These are phyloP conservation scores for Rhizopogon salebrosus DNA, from an alignment of 768 basidiomycete species.

Conservation along the genomic window DNA sequence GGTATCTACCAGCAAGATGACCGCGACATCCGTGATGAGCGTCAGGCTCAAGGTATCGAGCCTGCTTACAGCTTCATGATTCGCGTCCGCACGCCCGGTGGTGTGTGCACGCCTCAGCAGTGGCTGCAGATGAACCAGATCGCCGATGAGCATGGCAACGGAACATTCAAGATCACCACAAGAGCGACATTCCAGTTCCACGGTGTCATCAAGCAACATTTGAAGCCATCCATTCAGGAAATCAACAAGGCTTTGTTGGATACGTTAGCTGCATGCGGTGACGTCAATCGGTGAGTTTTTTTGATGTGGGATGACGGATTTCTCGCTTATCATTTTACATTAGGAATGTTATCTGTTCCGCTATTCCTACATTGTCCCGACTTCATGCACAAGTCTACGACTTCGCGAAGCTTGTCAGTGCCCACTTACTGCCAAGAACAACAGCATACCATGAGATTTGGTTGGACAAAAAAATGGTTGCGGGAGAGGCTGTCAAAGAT, in stretches of 20 bases:
- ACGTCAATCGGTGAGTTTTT: conserved; percentile 79
- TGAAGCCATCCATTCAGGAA: conserved; percentile 94
- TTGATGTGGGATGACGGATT: background rate
- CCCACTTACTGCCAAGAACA: conserved; percentile 83
- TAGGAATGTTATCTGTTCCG: conserved; percentile 88
- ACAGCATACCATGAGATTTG: conserved; percentile 98
- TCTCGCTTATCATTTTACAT: conserved; percentile 5
- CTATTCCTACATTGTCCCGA: conserved; percentile 85
- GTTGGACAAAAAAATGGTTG: conserved; percentile 95
- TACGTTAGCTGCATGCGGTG: conserved; percentile 96
- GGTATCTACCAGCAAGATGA: conserved; percentile 97
- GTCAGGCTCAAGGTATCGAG: conserved; percentile 87
- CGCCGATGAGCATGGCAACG: conserved; percentile 89
- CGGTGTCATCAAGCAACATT: conserved; percentile 93
- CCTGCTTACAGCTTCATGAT: conserved; percentile 99
- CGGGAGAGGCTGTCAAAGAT: conserved; percentile 90
- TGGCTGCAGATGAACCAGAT: conserved; percentile 97
- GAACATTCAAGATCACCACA: conserved; percentile 96
- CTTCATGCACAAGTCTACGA: conserved; percentile 79
- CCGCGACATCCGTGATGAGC: conserved; percentile 96
- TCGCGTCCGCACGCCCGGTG: conserved; percentile 92
- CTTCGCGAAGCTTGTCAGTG: conserved; percentile 80
- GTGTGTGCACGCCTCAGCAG: conserved; percentile 87
- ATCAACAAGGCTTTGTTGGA: conserved; percentile 90
- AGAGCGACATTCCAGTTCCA: conserved; percentile 99